Percentiles rank a stretch among this genome's conserved stretches.
phyloP scores from a whole-genome alignment of 2,329 filamentous ascomycete species.

The Fusarium sambucinum region DNA sequence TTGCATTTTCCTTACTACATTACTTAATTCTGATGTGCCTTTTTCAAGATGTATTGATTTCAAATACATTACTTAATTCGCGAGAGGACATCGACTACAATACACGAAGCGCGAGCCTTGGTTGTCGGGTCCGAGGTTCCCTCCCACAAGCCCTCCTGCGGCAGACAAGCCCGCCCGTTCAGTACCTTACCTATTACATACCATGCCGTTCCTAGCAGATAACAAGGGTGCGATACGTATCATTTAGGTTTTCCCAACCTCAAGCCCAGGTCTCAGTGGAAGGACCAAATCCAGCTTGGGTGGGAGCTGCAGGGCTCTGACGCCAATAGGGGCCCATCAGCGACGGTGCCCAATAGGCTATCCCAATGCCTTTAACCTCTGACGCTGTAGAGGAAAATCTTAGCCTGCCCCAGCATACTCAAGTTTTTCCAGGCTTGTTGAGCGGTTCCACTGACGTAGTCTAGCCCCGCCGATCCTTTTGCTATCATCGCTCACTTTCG shows the following conservation, averaged over 20 bases:
- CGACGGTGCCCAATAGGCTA: conserved; percentile 32
- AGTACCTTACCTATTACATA: conserved; percentile 1
- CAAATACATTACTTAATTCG: conserved; percentile 27
- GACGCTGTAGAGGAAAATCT: conserved; percentile 37
- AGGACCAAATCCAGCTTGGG: conserved; percentile 33
- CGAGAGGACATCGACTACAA: not conserved
- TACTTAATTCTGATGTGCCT: not conserved
- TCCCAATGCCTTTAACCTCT: conserved; percentile 37
- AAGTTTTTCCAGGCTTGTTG: conserved; percentile 35
- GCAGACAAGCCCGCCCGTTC: conserved; percentile 29
- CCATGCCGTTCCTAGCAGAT: not conserved
- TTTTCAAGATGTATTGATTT: conserved; percentile 21
- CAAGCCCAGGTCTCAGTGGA: conserved; percentile 7
- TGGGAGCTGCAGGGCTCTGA: conserved; percentile 31
- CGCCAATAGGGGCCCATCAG: conserved; percentile 32
- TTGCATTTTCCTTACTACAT: not conserved
- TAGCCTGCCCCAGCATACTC: conserved; percentile 35
- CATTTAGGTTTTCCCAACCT: conserved; percentile 9
- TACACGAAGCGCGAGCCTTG: conserved; percentile 18
- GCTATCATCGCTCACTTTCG: not conserved
- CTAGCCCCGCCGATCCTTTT: conserved; percentile 42
- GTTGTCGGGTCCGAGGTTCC: conserved; percentile 13
- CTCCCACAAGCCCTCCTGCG: conserved; percentile 28
- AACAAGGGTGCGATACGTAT: conserved; percentile 25
- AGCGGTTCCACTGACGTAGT: conserved; percentile 45